Conservation (phyloP, 176 grass and related monocot genomes). For the Thinopyrum elongatum region DNA sequence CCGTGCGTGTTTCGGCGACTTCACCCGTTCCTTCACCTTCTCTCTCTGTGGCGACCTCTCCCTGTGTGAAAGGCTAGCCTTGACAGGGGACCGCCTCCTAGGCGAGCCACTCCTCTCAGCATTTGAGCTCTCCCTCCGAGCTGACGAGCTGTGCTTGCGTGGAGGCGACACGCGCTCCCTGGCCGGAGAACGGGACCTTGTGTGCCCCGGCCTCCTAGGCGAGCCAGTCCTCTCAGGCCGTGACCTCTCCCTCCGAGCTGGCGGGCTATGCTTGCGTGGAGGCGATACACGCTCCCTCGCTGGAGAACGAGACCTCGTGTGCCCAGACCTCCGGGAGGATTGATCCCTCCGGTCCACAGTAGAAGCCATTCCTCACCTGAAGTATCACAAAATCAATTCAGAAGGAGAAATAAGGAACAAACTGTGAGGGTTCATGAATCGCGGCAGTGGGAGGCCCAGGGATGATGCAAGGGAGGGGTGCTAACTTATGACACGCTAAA, state of each 20-base stretch:
- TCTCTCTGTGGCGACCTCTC: slow-evolving; percentile 41
- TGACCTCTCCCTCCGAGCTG: slow-evolving; percentile 57
- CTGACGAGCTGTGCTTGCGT: slow-evolving; percentile 29
- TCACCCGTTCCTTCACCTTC: slow-evolving; percentile 37
- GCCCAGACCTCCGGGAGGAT: slow-evolving; percentile 26
- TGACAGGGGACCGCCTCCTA: slow-evolving; percentile 33
- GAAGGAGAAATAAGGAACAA: neutral
- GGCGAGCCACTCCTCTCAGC: slow-evolving; percentile 30
- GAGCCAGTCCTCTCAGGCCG: slow-evolving; percentile 34
- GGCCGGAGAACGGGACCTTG: slow-evolving; percentile 50
- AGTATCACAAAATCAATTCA: slow-evolving; percentile 6
- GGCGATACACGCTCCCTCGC: slow-evolving; percentile 46
- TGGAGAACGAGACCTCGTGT: slow-evolving; percentile 49
- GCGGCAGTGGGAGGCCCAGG: neutral
- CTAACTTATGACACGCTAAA: neutral
- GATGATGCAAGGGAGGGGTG: neutral
- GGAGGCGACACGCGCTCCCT: slow-evolving; percentile 48
- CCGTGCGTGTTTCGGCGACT: slow-evolving; percentile 35
- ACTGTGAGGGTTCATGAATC: neutral
- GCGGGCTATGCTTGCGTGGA: slow-evolving; percentile 31
- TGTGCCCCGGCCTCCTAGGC: slow-evolving; percentile 12
- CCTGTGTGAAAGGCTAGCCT: slow-evolving; percentile 14
- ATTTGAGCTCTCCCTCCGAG: slow-evolving; percentile 60
- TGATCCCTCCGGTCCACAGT: slow-evolving; percentile 58
- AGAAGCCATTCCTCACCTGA: slow-evolving; percentile 64